Percentiles rank a stretch among this genome's conserved stretches.
Evolutionary conservation across 495 filamentous ascomycete species (phyloP).

Genomic region (Aspergillus heteromorphus): DNA sequence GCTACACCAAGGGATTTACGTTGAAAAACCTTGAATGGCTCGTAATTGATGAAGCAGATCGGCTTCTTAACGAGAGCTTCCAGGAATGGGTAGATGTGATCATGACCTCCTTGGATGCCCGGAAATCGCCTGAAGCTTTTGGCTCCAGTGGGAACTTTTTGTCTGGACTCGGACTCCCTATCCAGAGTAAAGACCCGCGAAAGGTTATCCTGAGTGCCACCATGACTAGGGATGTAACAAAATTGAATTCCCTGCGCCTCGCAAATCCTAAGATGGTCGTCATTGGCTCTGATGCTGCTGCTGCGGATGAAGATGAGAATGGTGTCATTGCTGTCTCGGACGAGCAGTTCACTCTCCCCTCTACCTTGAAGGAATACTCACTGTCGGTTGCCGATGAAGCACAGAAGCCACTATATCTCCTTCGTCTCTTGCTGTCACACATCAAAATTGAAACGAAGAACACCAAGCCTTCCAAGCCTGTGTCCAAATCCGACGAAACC

Average conservation of each 20-base stretch:
- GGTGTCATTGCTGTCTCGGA: conserved; percentile 21
- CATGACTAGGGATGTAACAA: conserved; percentile 83
- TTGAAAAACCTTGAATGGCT: conserved; percentile 74
- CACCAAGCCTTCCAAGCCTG: conserved; percentile 9
- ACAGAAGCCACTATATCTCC: conserved; percentile 80
- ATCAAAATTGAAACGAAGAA: conserved; percentile 25
- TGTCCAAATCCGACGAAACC: conserved; percentile 30
- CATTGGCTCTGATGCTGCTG: conserved; percentile 49
- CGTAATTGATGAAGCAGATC: conserved; percentile 90
- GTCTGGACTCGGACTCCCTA: conserved; percentile 29
- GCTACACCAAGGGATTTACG: conserved; percentile 73
- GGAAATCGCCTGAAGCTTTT: conserved; percentile 45
- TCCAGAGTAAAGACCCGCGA: conserved; percentile 40
- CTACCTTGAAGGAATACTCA: conserved; percentile 63
- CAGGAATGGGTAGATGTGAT: conserved; percentile 84
- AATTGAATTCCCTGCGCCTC: conserved; percentile 68
- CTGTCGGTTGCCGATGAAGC: conserved; percentile 68
- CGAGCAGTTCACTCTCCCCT: conserved; percentile 56
- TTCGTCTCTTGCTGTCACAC: conserved; percentile 35
- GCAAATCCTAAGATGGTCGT: conserved; percentile 70
- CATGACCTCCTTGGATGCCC: conserved; percentile 54
- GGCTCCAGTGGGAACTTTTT: conserved; percentile 39
- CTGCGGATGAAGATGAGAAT: conserved; percentile 24
- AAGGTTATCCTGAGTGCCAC: conserved; percentile 89
- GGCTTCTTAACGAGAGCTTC: conserved; percentile 84